These are phyloP conservation scores for Colletotrichum sp. DNA, from an alignment of 2,329 filamentous ascomycete species.

Conservation along the genomic window DNA sequence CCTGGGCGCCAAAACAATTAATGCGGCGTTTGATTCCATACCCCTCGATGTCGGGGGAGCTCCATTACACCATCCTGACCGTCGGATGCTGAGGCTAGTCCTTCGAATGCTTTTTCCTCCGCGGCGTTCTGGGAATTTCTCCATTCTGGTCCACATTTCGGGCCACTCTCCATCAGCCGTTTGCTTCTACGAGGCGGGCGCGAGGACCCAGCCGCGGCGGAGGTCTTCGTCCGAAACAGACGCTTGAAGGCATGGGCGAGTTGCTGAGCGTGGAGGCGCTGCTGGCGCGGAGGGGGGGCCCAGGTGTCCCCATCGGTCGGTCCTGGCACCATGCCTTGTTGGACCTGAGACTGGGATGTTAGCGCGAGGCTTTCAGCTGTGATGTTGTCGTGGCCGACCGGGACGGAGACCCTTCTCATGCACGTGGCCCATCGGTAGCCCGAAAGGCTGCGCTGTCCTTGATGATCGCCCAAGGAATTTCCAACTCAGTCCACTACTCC, in stretches of 20 bases:
- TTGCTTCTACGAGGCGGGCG: background rate
- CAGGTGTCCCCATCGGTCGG: background rate
- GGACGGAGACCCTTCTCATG: background rate
- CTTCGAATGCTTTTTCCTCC: accelerated
- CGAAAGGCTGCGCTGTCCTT: background rate
- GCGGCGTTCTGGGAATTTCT: background rate
- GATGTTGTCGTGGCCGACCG: background rate
- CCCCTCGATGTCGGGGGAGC: background rate
- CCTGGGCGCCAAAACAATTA: accelerated
- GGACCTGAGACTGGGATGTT: background rate
- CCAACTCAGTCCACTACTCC: background rate
- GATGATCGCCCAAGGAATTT: background rate
- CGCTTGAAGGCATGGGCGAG: background rate
- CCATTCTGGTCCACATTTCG: accelerated
- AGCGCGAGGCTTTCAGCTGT: background rate
- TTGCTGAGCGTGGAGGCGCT: background rate
- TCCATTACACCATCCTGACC: too few relatives aligned
- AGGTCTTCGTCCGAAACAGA: background rate
- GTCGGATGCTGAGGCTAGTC: background rate
- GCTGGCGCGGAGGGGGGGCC: background rate
- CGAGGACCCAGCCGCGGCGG: accelerated
- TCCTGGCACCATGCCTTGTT: background rate
- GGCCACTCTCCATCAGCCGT: accelerated
- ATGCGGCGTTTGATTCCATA: background rate
- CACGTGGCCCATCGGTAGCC: background rate